Evolutionary conservation across 225 moss, liverwort and hornwort species (phyloP), one percentile per base, ranked within the genome.

Genomic region (Sphagnum contortum): DNA sequence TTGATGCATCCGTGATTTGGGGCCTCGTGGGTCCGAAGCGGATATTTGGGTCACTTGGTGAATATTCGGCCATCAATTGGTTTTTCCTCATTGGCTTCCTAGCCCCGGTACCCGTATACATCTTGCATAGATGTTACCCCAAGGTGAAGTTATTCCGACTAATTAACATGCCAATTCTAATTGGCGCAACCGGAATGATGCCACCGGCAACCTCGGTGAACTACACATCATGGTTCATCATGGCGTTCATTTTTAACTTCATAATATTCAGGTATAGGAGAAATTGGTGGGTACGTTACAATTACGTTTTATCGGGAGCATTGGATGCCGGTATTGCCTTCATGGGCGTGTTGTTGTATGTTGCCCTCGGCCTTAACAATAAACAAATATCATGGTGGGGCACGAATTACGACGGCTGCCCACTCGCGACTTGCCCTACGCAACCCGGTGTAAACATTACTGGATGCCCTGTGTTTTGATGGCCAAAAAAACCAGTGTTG

Each of bases 221-320:
- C 51, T 75, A 81, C 47, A 73, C 68, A n/a, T 72, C 86, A 49
- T 91, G 91, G 91, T 74, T 83, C 64, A 0, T 69, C 50, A 77
- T 81, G 5, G 89, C 85, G 53, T 83, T 79, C 59, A 60, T 89
- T 65, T 92, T 92, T 79, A 87, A 87, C 70, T 83, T 70, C 8
- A 55, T 81, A 3, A 54, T 89, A 8, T 89, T 82, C 13, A 89
- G 57, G 44, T 78, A 71, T 68, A 72, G 81, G 44, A 89, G 83
- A 61, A 2, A 68, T 4, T 92, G 92, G 92, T 92, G 92, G 92
- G 82, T 77, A 56, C 84, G 89, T 12, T 92, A 89, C 80, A 92
- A 92, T 54, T 92, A 92, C 12, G 80, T 89, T 5, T 82, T 92
- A 64, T 92, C 91, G 2, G 91, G 89, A 14, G 91, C 89, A 49